Percentiles rank a stretch among this genome's conserved stretches.
Evolutionary conservation across 805 yeast species (phyloP).

Genomic region (Nakazawaea siamensis): DNA sequence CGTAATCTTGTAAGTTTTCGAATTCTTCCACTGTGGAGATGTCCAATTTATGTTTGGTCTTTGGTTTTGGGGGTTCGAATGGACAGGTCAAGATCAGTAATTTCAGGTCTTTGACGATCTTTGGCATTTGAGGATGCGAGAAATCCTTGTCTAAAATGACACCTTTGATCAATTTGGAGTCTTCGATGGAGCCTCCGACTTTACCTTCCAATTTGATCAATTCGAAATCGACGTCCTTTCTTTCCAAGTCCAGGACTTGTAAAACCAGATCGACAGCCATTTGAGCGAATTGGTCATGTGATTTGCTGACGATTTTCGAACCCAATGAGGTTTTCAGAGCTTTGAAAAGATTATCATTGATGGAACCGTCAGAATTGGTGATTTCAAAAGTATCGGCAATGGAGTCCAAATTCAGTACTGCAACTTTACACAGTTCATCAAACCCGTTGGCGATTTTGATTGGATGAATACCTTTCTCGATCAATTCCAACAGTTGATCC

Average conservation of each 20-base stretch:
- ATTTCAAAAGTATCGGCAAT: slow-evolving; percentile 62
- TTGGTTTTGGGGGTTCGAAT: slow-evolving; percentile 99
- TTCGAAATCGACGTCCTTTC: slow-evolving; percentile 96
- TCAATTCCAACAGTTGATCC: slow-evolving; percentile 89
- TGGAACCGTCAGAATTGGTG: slow-evolving; percentile 31
- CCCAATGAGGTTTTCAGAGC: slow-evolving; percentile 96
- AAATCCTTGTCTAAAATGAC: slow-evolving; percentile 93
- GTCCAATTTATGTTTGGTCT: slow-evolving; percentile 95
- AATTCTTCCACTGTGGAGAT: slow-evolving; percentile 93
- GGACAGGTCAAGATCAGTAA: slow-evolving; percentile 96
- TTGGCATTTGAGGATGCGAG: slow-evolving; percentile 98
- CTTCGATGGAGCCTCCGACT: slow-evolving; percentile 89
- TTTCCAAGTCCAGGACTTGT: slow-evolving; percentile 82
- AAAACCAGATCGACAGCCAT: slow-evolving; percentile 97
- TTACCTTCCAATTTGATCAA: slow-evolving; percentile 92
- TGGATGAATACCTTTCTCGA: slow-evolving; percentile 96
- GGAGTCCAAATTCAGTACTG: slow-evolving; percentile 65
- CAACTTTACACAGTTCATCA: slow-evolving; percentile 93
- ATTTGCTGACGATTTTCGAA: slow-evolving; percentile 89
- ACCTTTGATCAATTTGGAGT: slow-evolving; percentile 80
- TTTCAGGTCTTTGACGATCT: slow-evolving; percentile 66
- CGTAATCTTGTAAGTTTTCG: slow-evolving; percentile 83
- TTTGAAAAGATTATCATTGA: slow-evolving; percentile 52
- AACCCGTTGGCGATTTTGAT: slow-evolving; percentile 95
- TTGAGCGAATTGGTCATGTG: slow-evolving; percentile 87